Base-by-base conservation (phyloP, 2,329 filamentous ascomycete genomes). In the Penicillium fuscoglaucum region DNA sequence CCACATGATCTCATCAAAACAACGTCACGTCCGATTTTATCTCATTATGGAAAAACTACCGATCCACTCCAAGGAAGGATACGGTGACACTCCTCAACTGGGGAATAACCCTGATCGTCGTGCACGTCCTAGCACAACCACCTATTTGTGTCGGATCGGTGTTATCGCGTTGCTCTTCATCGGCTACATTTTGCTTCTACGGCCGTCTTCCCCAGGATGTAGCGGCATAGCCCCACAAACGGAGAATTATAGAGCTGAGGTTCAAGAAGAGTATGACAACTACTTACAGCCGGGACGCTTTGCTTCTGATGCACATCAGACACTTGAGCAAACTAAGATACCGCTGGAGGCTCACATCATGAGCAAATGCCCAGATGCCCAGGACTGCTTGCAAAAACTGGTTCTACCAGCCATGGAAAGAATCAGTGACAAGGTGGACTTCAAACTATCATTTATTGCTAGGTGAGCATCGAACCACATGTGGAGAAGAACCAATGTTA, bases 261-360 rank as follows among this genome's bases (percentile, higher is more conserved):
- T 26, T 24, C 15, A 40, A 39, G 28, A 40, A 33, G 52, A 50
- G 12, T 7, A 56, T 21, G 13, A 26, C 13, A 13, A 39, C 26
- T 17, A 48, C 12, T 13, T 26, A 19, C 19, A 41, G 6, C 48
- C 43, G 33, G 50, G 24, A 28, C 28, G 4, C 13, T 28, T 53
- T 48, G 40, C 17, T 24, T 21, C 33, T 19, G 55, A 31, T 26
- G n/a, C 39, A 48, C 31, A 48, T 24, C 21, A 21, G 15, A 12
- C 28, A 31, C 40, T 29, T 13, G 46, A 44, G 10, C 49, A 57
- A 47, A 59, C 53, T 10, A 70, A 64, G 57, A 89, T 98, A 5
- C 90, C 91, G 4, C 78, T 99, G 2, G 95, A 99, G 74, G 90
- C 91, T 56, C 93, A 98, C 74, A 95, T 98, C 68, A 99, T 98